Evolutionary conservation across 2,329 filamentous ascomycete species (phyloP).

Genomic region (Cladosporium oxysporum): DNA sequence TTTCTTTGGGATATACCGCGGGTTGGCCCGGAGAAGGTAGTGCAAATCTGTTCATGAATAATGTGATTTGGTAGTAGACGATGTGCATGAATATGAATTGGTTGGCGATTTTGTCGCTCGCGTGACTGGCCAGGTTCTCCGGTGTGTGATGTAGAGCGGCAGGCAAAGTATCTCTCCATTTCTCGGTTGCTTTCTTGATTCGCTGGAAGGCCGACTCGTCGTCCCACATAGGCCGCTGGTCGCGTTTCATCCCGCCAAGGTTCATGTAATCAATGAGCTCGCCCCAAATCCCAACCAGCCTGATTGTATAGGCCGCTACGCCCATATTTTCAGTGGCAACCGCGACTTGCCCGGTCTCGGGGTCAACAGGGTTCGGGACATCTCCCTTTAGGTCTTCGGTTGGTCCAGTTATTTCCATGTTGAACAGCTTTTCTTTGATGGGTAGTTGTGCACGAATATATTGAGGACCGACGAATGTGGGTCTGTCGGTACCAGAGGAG

Average conservation of each 20-base stretch:
- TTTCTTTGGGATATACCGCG: slow-evolving; percentile 60
- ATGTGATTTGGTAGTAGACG: slow-evolving; percentile 80
- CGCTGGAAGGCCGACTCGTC: slow-evolving; percentile 72
- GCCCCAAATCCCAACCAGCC: slow-evolving; percentile 85
- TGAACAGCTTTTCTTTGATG: slow-evolving; percentile 85
- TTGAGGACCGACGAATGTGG: slow-evolving; percentile 87
- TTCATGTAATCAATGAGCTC: slow-evolving; percentile 87
- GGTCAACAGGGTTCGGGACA: slow-evolving; percentile 62
- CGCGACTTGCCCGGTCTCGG: slow-evolving; percentile 64
- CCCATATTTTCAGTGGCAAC: slow-evolving; percentile 86
- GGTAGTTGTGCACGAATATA: slow-evolving; percentile 87
- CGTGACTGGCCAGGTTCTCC: slow-evolving; percentile 83
- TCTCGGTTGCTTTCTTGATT: slow-evolving; percentile 70
- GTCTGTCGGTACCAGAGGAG: slow-evolving; percentile 89
- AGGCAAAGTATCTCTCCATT: slow-evolving; percentile 70
- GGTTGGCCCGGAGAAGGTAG: slow-evolving; percentile 66
- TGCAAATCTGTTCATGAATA: slow-evolving; percentile 88
- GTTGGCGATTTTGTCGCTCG: slow-evolving; percentile 80
- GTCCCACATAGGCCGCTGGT: slow-evolving; percentile 78
- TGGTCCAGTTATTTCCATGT: slow-evolving; percentile 83
- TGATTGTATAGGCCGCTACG: slow-evolving; percentile 85
- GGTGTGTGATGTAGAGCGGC: slow-evolving; percentile 69
- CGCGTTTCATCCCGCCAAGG: slow-evolving; percentile 79
- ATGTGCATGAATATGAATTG: slow-evolving; percentile 94
- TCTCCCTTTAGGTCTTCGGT: slow-evolving; percentile 81